Evolutionary conservation across 768 basidiomycete species (phyloP).

Genomic region (Hortiboletus campestris): DNA sequence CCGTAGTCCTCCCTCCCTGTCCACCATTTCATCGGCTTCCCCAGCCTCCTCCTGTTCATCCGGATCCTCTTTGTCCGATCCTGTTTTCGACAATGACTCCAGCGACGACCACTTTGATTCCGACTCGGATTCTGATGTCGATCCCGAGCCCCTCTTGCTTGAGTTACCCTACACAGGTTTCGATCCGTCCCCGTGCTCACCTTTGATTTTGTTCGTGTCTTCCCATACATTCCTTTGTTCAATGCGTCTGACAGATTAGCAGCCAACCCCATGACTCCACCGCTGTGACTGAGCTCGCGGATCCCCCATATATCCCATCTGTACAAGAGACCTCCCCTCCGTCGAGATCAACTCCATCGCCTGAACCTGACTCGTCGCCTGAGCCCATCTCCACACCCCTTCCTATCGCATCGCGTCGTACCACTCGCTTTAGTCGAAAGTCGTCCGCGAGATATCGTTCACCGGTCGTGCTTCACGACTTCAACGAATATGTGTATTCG

Average conservation of each 20-base stretch:
- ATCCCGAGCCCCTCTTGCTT: slow-evolving; percentile 21
- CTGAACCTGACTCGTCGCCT: neutral
- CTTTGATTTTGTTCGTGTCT: slow-evolving; percentile 27
- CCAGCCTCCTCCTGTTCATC: slow-evolving; percentile 26
- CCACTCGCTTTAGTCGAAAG: slow-evolving; percentile 15
- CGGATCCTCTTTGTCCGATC: slow-evolving; percentile 17
- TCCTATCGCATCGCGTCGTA: slow-evolving; percentile 4
- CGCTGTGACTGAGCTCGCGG: neutral
- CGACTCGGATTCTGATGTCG: slow-evolving; percentile 34
- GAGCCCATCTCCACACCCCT: neutral
- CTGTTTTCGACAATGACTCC: slow-evolving; percentile 21
- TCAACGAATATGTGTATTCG: slow-evolving; percentile 32
- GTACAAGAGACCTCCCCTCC: slow-evolving; percentile 4
- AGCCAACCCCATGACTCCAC: slow-evolving; percentile 19
- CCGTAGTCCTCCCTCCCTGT: slow-evolving; percentile 22
- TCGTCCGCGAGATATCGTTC: neutral
- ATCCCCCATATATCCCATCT: slow-evolving; percentile 16
- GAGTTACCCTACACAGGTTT: slow-evolving; percentile 12
- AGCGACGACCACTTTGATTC: slow-evolving; percentile 23
- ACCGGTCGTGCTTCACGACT: slow-evolving; percentile 2
- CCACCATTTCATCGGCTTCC: slow-evolving; percentile 29
- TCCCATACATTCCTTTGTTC: neutral
- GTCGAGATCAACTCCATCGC: neutral
- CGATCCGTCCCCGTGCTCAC: slow-evolving; percentile 4
- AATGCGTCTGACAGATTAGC: slow-evolving; percentile 12